These are phyloP conservation scores for Sutorius eximius DNA, from an alignment of 1,284 basidiomycete species.

Conservation along the genomic window DNA sequence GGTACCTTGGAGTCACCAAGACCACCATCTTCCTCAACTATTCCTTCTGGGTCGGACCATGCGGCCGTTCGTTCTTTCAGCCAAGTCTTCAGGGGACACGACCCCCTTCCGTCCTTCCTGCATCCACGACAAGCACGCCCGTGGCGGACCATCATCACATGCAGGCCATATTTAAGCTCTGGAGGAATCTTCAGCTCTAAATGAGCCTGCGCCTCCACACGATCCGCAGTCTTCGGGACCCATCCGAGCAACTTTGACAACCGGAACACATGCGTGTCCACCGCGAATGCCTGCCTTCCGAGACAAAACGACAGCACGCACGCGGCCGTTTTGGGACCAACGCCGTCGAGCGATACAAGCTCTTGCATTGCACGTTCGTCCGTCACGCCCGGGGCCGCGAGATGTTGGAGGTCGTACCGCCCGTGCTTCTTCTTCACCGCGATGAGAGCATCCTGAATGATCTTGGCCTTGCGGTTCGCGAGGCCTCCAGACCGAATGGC, in stretches of 20 bases:
- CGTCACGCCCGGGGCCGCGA: constrained; percentile 39
- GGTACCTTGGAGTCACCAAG: not conserved
- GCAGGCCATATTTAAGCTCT: constrained; percentile 68
- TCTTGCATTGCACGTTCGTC: constrained; percentile 70
- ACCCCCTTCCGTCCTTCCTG: constrained; percentile 36
- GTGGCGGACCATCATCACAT: constrained; percentile 70
- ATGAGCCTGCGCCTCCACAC: constrained; percentile 71
- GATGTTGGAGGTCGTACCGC: constrained; percentile 55
- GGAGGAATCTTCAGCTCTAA: constrained; percentile 63
- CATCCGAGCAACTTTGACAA: constrained; percentile 67
- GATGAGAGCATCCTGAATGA: constrained; percentile 59
- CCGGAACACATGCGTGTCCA: constrained; percentile 75
- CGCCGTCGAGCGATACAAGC: constrained; percentile 65
- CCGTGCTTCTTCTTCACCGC: constrained; percentile 56
- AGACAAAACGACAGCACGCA: constrained; percentile 81
- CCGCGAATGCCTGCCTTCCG: constrained; percentile 70
- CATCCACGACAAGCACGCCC: constrained; percentile 58
- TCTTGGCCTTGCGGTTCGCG: constrained; percentile 71
- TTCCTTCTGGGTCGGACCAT: not conserved
- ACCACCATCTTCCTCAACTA: not conserved
- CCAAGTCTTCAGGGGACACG: constrained; percentile 31
- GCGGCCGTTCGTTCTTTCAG: constrained; percentile 10
- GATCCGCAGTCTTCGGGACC: constrained; percentile 62
- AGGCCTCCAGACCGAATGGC: constrained; percentile 71
- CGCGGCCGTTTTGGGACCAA: constrained; percentile 78